Evolutionary conservation across 176 grass and related monocot species (phyloP), one percentile per base, ranked within the genome.

Genomic region (Stipa capillata): DNA sequence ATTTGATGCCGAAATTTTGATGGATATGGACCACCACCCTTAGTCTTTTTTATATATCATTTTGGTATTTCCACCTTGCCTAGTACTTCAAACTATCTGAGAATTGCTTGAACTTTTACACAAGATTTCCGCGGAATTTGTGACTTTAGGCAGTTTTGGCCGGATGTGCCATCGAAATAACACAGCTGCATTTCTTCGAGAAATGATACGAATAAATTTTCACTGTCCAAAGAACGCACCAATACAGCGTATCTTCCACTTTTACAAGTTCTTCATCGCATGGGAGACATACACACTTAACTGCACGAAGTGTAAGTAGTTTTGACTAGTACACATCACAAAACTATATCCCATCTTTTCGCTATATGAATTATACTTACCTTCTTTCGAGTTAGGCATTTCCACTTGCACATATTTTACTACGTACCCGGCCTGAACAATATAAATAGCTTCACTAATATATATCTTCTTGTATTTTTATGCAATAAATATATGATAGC

Each of bases 401-500:
- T 50, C 31, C 53, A 69, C 18, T 70, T 28, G 18, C 39, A 9
- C 39, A 40, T 60, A 60, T 8, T 73, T 64, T 39, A 37, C 9
- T 42, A n/a, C n/a, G n/a, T n/a, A 35, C 40, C 14, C 40, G 40
- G 21, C 44, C 29, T 13, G 27, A 76, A 59, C 42, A 82, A 88
- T 25, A 47, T 56, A 76, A 83, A 83, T 73, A 73, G 25, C 70
- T 63, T 2, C 14, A 55, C 20, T 20, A 25, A 25, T 50, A 40
- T 58, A 16, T 29, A 43, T 24, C 3, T 34, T 69, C 34, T 8
- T 47, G 20, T 67, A 59, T 58, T 33, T 66, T 65, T 28, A 27
- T 49, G 60, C 42, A 48, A 86, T 60, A 35, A 80, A 40, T 27
- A 33, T 50, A 58, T 63, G 59, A 79, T 73, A 14, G 57, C 25